phyloP scores from a whole-genome alignment of 768 basidiomycete species.

The Tylopilus balloui region DNA sequence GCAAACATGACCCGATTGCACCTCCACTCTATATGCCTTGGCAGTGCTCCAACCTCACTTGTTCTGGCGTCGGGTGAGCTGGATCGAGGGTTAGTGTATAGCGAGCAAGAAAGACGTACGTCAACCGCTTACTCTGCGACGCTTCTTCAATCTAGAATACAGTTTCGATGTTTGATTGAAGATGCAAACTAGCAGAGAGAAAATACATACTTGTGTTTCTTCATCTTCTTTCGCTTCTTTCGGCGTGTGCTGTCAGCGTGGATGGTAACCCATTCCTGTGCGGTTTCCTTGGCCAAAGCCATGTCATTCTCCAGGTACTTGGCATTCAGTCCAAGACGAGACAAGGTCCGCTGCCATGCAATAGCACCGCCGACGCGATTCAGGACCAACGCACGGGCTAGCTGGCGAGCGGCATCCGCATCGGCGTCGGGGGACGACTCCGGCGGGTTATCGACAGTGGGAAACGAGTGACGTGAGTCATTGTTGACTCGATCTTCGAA shows the following conservation, averaged over 20 bases:
- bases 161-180: conserved; percentile 8
- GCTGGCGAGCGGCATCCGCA: conserved; percentile 72
- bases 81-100: conserved; percentile 16
- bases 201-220: conserved; percentile 84
- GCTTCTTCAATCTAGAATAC: conserved; percentile 72
- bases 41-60: conserved; percentile 18
- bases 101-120: neutral
- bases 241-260: conserved; percentile 78
- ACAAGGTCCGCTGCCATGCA: conserved; percentile 67
- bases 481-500: conserved; percentile 23
- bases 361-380: conserved; percentile 56
- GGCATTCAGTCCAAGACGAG: conserved; percentile 57
- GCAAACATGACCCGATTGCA: neutral
- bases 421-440: conserved; percentile 65
- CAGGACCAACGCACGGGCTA: conserved; percentile 71
- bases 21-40: neutral
- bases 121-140: conserved; percentile 64
- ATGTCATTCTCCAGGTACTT: conserved; percentile 47
- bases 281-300: conserved; percentile 48
- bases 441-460: conserved; percentile 39
- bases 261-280: conserved; percentile 60
- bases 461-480: conserved; percentile 24
- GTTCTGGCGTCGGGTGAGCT: conserved; percentile 45
- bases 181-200: conserved; percentile 1
- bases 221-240: conserved; percentile 91